These are phyloP conservation scores for Chaetomiaceae sp. DNA, from an alignment of 2,329 filamentous ascomycete species.

Conservation along the genomic window DNA sequence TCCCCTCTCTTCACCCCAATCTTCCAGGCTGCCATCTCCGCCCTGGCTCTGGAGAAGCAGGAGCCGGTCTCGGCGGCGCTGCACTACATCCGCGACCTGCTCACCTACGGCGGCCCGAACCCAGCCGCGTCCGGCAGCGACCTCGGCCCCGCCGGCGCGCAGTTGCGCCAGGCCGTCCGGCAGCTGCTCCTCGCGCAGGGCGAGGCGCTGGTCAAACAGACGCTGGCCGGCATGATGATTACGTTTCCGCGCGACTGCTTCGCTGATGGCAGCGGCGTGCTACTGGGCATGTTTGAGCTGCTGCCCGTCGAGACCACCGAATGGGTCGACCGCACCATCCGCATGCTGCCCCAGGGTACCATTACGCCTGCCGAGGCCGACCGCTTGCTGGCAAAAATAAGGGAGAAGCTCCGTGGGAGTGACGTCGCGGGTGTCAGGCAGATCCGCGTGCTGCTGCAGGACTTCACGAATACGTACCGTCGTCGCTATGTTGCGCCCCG, in stretches of 20 bases:
- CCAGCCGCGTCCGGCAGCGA: constrained; percentile 55
- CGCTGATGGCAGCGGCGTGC: constrained; percentile 85
- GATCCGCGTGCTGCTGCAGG: constrained; percentile 80
- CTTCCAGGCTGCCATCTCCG: constrained; percentile 79
- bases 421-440: constrained; percentile 59
- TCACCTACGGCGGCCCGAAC: constrained; percentile 79
- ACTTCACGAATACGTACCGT: constrained; percentile 93
- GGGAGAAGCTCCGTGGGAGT: constrained; percentile 65
- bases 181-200: constrained; percentile 65
- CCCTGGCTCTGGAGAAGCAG: constrained; percentile 81
- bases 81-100: constrained; percentile 85
- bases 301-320: constrained; percentile 69
- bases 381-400: constrained; percentile 72
- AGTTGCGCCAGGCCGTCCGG: constrained; percentile 68
- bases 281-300: constrained; percentile 83
- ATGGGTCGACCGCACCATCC: constrained; percentile 81
- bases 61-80: constrained; percentile 87
- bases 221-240: constrained; percentile 98
- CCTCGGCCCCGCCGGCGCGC: constrained; percentile 54
- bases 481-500: constrained; percentile 91
- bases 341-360: constrained; percentile 74
- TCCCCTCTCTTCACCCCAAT: constrained; percentile 76
- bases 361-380: constrained; percentile 75
- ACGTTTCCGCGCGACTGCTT: constrained; percentile 95
- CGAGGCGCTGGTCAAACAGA: constrained; percentile 74